Conservation (phyloP, 2,329 filamentous ascomycete genomes). For the Lasiodiplodia theobromae region DNA sequence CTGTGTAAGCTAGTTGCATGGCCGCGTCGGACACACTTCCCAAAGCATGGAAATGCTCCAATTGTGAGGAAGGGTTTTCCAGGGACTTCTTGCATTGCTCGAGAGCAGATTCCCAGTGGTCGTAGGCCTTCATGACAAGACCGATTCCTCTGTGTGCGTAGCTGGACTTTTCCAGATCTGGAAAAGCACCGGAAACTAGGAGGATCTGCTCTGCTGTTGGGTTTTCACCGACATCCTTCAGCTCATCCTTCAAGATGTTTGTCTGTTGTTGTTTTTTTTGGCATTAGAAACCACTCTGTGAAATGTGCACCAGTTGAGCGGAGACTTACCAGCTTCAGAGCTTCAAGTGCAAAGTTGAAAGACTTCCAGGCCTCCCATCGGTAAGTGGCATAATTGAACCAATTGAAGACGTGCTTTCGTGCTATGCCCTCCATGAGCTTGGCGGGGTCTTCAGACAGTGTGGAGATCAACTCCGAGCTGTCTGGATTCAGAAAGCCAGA, state of each 20-base stretch:
- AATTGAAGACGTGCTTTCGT: not conserved
- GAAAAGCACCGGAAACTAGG: conserved; percentile 20
- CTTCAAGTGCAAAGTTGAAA: not conserved
- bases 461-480: not conserved
- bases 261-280: not conserved
- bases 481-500: not conserved
- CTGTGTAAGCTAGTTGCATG: not conserved
- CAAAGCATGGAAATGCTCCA: not conserved
- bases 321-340: not conserved
- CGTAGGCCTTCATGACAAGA: not conserved
- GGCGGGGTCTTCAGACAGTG: not conserved
- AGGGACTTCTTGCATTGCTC: not conserved
- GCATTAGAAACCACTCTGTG: not conserved
- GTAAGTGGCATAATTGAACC: conserved; percentile 1
- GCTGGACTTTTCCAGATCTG: not conserved
- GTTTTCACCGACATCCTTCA: not conserved
- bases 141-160: not conserved
- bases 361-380: not conserved
- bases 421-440: conserved; percentile 5
- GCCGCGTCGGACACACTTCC: conserved; percentile 1
- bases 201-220: conserved; percentile 7
- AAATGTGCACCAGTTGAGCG: too few species aligned
- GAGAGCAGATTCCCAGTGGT: not conserved
- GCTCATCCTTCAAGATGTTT: not conserved
- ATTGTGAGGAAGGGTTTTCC: not conserved